Conservation (phyloP, 2,329 filamentous ascomycete species). For the Fusarium praegraminearum region DNA sequence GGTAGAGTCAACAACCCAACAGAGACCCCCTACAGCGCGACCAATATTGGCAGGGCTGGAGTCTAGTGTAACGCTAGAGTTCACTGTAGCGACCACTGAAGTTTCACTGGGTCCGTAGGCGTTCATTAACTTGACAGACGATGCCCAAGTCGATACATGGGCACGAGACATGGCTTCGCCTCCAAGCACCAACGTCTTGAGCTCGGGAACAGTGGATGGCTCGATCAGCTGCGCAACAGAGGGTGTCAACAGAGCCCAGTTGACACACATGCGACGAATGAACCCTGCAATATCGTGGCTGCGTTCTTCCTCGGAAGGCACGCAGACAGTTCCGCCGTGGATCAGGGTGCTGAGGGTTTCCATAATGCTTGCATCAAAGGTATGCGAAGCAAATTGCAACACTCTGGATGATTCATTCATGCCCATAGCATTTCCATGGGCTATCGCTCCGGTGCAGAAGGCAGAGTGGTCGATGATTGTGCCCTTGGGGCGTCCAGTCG, state of each 20-base stretch:
- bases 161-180: conserved; percentile 43
- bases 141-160: conserved; percentile 33
- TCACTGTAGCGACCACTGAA: conserved; percentile 33
- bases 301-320: conserved; percentile 54
- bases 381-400: conserved; percentile 33
- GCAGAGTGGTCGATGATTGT: conserved; percentile 24
- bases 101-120: conserved; percentile 42
- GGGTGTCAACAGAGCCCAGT: conserved; percentile 41
- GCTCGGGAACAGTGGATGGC: conserved; percentile 23
- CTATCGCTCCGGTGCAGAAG: conserved; percentile 21
- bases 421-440: conserved; percentile 19
- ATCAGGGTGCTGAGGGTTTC: conserved; percentile 37
- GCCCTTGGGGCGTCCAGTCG: conserved; percentile 29
- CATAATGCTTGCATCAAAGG: conserved; percentile 49
- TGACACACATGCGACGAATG: conserved; percentile 28
- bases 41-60: conserved; percentile 39
- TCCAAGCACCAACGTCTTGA: conserved; percentile 34
- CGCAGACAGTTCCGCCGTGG: conserved; percentile 49
- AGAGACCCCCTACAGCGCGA: conserved; percentile 21
- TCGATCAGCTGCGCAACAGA: conserved; percentile 34
- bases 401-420: conserved; percentile 20
- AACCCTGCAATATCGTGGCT: conserved; percentile 50
- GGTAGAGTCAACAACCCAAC: conserved; percentile 46
- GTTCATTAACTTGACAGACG: conserved; percentile 36
- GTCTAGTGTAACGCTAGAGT: background rate